phyloP scores from a whole-genome alignment of 345 rosid genomes.

The Eucalyptus pauciflora region DNA sequence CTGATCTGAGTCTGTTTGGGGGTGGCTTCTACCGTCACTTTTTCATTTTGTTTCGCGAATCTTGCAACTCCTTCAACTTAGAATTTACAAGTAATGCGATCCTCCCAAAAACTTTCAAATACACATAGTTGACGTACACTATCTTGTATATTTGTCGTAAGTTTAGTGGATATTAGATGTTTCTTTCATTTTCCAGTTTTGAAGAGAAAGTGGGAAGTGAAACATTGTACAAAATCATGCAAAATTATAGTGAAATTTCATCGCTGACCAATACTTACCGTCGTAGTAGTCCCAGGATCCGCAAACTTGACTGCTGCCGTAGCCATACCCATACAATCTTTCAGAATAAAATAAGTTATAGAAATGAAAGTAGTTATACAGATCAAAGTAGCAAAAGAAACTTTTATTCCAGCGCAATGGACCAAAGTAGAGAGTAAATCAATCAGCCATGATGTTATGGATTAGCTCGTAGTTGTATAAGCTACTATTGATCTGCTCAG shows the following conservation, averaged over 20 bases:
- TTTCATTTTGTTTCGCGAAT: no score
- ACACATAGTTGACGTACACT: neutral
- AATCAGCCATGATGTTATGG: neutral
- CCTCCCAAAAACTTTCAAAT: no score
- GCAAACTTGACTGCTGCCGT: rapidly evolving
- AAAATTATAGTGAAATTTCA: no score
- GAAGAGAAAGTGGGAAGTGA: neutral
- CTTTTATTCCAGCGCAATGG: no score
- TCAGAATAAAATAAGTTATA: rapidly evolving
- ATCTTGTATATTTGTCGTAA: neutral
- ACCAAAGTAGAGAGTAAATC: neutral
- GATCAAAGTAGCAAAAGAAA: neutral
- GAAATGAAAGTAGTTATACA: rapidly evolving
- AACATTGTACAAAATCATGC: no score
- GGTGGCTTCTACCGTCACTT: neutral
- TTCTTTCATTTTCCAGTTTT: neutral
- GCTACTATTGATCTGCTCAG: neutral
- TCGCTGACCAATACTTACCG: no score
- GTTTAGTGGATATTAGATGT: rapidly evolving
- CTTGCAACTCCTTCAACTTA: neutral
- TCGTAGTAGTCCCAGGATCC: rapidly evolving
- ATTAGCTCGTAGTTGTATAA: neutral
- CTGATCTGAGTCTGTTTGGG: neutral
- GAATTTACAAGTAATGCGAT: no score
- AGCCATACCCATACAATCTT: no score